Percentiles rank a stretch among this genome's conserved stretches.
Conservation (phyloP, 2,329 filamentous ascomycete genomes). For the Colletotrichum lentis region DNA sequence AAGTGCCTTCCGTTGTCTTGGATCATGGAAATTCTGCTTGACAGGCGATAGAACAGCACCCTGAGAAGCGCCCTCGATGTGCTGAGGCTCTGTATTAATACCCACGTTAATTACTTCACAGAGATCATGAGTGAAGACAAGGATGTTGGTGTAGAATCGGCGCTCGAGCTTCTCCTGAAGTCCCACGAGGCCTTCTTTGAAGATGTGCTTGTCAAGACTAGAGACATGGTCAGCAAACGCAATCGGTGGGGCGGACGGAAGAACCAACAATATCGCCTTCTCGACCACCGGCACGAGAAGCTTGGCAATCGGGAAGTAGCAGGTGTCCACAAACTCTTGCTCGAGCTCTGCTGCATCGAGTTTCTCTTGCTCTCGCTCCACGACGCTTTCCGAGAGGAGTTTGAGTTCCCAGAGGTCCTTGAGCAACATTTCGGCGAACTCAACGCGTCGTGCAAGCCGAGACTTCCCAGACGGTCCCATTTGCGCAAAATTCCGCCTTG, state of each 20-base stretch:
- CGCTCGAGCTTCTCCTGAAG: slow-evolving; percentile 62
- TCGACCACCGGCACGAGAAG: slow-evolving; percentile 81
- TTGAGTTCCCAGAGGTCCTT: slow-evolving; percentile 81
- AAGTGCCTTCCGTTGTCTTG: slow-evolving; percentile 83
- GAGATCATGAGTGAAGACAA: slow-evolving; percentile 66
- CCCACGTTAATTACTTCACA: slow-evolving; percentile 61
- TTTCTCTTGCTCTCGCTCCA: slow-evolving; percentile 79
- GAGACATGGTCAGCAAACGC: slow-evolving; percentile 50
- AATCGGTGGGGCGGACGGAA: not conserved
- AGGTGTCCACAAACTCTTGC: slow-evolving; percentile 80
- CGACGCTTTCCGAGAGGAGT: slow-evolving; percentile 73
- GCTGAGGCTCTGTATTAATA: slow-evolving; percentile 56
- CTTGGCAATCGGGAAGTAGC: slow-evolving; percentile 88
- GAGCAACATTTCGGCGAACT: slow-evolving; percentile 81
- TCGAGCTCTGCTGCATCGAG: slow-evolving; percentile 79
- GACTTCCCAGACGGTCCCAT: slow-evolving; percentile 88
- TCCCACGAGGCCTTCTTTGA: slow-evolving; percentile 59
- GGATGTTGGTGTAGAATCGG: slow-evolving; percentile 65
- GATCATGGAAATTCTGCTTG: slow-evolving; percentile 68
- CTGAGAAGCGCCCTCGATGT: slow-evolving; percentile 42
- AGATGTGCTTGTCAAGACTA: slow-evolving; percentile 72
- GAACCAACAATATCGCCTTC: slow-evolving; percentile 79
- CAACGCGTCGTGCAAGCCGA: slow-evolving; percentile 81
- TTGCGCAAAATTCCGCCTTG: slow-evolving; percentile 90
- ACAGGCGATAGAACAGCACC: slow-evolving; percentile 57